Evolutionary conservation across 768 basidiomycete genomes (phyloP).

Genomic region (Russula griseocarnosa): DNA sequence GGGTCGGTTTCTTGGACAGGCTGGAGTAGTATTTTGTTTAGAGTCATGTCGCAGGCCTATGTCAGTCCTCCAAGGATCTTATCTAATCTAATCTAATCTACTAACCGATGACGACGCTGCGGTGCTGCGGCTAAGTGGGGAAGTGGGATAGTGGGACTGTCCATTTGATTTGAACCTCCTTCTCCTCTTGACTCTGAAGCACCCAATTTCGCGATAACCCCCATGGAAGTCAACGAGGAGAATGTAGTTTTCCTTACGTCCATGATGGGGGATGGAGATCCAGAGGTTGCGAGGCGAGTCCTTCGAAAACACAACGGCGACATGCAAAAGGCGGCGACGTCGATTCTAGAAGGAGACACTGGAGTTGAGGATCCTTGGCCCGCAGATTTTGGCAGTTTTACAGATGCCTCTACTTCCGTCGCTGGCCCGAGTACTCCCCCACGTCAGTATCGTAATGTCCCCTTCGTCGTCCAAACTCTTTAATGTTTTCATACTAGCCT

Average conservation of each 20-base stretch:
- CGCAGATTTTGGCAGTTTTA: slow-evolving; percentile 13
- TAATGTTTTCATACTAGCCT: slow-evolving; percentile 28
- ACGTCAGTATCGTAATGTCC: slow-evolving; percentile 24
- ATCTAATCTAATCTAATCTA: slow-evolving; percentile 25
- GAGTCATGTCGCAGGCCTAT: background rate
- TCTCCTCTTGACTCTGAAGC: background rate
- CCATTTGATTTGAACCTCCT: background rate
- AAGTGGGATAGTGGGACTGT: too few relatives aligned
- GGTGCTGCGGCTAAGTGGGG: background rate
- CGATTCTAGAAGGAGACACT: slow-evolving; percentile 35
- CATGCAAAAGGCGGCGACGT: slow-evolving; percentile 36
- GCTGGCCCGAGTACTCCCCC: slow-evolving; percentile 32
- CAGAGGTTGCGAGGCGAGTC: slow-evolving; percentile 49
- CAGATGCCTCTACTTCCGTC: slow-evolving; percentile 18
- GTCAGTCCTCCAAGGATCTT: too few relatives aligned
- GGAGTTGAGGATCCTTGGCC: slow-evolving; percentile 24
- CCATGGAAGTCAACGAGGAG: slow-evolving; percentile 31
- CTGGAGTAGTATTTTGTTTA: slow-evolving; percentile 25
- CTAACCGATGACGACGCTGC: background rate
- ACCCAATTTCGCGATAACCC: background rate
- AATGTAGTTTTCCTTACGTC: slow-evolving; percentile 36
- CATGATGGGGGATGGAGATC: slow-evolving; percentile 44
- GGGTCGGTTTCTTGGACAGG: slow-evolving; percentile 58
- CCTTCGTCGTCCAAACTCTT: background rate
- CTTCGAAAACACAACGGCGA: slow-evolving; percentile 59